phyloP scores from a whole-genome alignment of 352 stramenopile species.

The Halophytophthora polymorphica region DNA sequence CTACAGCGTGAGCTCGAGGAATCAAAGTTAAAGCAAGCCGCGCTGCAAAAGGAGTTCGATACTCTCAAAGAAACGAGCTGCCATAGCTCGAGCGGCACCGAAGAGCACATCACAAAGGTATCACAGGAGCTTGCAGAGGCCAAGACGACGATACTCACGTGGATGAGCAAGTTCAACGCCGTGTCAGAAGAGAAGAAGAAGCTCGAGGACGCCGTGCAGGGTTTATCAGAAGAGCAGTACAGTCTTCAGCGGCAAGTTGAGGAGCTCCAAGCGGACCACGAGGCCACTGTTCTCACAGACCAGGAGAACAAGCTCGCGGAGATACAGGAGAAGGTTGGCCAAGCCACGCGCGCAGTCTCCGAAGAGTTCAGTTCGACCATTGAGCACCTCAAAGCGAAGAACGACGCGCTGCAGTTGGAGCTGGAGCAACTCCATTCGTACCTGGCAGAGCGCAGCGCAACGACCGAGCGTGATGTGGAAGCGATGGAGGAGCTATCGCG shows the following conservation, averaged over 20 bases:
- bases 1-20: conserved; percentile 20
- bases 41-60: conserved; percentile 14
- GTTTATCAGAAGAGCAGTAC: conserved; percentile 31
- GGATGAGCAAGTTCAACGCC: conserved; percentile 65
- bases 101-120: conserved; percentile 14
- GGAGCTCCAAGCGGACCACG: conserved; percentile 12
- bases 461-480: conserved; percentile 2
- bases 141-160: conserved; percentile 64
- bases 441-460: background rate
- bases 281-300: conserved; percentile 4
- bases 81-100: background rate
- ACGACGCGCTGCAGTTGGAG: background rate
- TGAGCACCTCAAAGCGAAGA: conserved; percentile 13
- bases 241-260: conserved; percentile 24
- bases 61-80: conserved; percentile 2
- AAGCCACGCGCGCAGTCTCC: background rate
- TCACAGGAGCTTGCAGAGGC: conserved; percentile 41
- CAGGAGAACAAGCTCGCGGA: background rate
- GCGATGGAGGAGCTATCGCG: conserved; percentile 11
- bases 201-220: conserved; percentile 26
- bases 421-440: conserved; percentile 4
- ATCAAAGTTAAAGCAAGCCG: conserved; percentile 6
- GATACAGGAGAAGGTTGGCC: background rate
- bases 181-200: conserved; percentile 28
- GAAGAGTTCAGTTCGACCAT: background rate